Evolutionary conservation across 805 yeast genomes (phyloP).

Genomic region (Priceomyces castillae): DNA sequence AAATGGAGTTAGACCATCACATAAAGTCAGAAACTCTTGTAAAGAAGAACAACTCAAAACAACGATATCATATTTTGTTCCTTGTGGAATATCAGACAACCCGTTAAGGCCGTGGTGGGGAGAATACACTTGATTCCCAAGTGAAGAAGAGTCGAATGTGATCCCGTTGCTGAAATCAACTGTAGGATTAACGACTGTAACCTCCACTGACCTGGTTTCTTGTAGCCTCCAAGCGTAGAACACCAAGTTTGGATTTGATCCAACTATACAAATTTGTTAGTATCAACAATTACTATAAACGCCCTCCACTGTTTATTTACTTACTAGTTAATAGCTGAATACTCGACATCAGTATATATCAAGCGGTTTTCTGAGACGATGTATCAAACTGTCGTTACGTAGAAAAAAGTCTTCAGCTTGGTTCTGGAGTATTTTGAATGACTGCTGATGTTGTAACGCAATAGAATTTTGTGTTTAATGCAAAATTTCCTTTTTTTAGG

Average conservation of each 20-base stretch:
- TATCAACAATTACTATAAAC: not conserved
- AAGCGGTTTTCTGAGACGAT: not conserved
- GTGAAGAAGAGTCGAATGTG: constrained; percentile 15
- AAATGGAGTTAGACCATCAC: constrained; percentile 23
- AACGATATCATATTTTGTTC: constrained; percentile 31
- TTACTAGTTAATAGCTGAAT: constrained; percentile 21
- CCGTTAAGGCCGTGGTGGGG: constrained; percentile 4
- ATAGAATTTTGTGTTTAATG: constrained; percentile 1
- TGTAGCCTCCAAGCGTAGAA: constrained; percentile 60
- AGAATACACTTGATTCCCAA: constrained; percentile 6
- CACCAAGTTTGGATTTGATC: constrained; percentile 55
- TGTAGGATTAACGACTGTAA: constrained; percentile 38
- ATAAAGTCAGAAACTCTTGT: constrained; percentile 36
- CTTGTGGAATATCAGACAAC: constrained; percentile 6
- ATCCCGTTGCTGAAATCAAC: constrained; percentile 7
- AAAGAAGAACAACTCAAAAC: constrained; percentile 34
- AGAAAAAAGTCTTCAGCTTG: constrained; percentile 1
- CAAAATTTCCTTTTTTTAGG: not conserved
- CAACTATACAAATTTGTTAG: constrained; percentile 33
- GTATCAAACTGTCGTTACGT: not conserved
- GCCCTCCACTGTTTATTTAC: constrained; percentile 7
- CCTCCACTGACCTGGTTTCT: constrained; percentile 36
- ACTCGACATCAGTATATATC: constrained; percentile 14
- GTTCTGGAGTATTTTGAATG: not conserved
- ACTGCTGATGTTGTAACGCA: not conserved